A percentile compares a stretch with the other conserved stretches of the same genome.
Evolutionary conservation across 148 eudicot species (phyloP).

Genomic region (Mesembryanthemum crystallinum): DNA sequence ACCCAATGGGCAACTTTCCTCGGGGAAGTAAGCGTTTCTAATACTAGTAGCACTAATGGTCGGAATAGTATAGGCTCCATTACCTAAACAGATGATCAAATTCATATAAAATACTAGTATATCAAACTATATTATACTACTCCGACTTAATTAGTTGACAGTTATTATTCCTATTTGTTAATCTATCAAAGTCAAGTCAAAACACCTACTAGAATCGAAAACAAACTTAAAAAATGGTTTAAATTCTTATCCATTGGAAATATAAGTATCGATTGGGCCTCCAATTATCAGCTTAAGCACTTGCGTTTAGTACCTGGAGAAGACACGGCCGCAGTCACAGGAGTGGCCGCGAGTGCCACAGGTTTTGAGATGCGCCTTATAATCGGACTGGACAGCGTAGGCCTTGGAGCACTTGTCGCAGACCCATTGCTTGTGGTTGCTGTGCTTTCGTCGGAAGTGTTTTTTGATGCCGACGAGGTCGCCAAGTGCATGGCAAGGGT

Average conservation of each 20-base stretch:
- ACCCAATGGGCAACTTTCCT: slow-evolving; percentile 8
- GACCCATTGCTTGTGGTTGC: slow-evolving; percentile 80
- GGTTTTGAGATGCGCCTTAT: slow-evolving; percentile 85
- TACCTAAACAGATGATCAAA: background rate
- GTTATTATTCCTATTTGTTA: background rate
- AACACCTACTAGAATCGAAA: too few species aligned
- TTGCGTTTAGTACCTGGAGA: too few species aligned
- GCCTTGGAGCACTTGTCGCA: slow-evolving; percentile 79
- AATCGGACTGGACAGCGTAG: slow-evolving; percentile 87
- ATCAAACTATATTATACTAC: background rate
- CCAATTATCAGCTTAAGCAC: too few species aligned
- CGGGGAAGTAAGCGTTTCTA: background rate
- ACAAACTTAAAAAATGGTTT: too few species aligned
- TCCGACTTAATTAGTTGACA: too few species aligned
- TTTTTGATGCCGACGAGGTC: slow-evolving; percentile 91
- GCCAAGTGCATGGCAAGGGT: slow-evolving; percentile 87
- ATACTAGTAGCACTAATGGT: background rate
- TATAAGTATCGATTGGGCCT: too few species aligned
- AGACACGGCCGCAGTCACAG: slow-evolving; percentile 91
- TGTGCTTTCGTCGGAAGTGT: slow-evolving; percentile 80
- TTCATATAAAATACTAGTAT: background rate
- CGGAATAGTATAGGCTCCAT: background rate
- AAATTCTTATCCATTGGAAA: too few species aligned
- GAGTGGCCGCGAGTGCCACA: slow-evolving; percentile 94
- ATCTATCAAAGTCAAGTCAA: slow-evolving; percentile 22